Conservation (phyloP, 352 stramenopile genomes). For the Pythium aphanidermatum region DNA sequence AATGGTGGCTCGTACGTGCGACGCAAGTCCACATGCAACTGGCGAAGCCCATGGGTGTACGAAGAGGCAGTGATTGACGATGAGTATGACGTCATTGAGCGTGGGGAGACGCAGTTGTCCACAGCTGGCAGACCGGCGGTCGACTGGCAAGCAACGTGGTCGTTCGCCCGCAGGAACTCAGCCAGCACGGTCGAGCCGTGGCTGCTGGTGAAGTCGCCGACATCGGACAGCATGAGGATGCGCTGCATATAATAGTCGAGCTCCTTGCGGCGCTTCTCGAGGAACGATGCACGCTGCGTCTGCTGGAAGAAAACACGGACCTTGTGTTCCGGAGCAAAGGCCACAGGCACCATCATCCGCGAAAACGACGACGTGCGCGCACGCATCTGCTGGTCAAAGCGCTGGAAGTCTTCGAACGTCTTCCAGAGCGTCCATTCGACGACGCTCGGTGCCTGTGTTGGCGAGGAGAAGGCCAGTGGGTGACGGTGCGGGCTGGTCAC, state of each 20-base stretch:
- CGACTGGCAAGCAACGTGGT: constrained; percentile 22
- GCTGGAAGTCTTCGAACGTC: constrained; percentile 75
- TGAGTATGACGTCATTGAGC: constrained; percentile 14
- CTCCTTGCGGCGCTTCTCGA: constrained; percentile 70
- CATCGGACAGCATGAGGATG: constrained; percentile 70
- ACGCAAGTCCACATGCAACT: constrained; percentile 33
- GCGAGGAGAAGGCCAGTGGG: too few relatives aligned
- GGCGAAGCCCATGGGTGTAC: constrained; percentile 19
- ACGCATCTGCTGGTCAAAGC: constrained; percentile 61
- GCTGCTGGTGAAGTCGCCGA: constrained; percentile 46
- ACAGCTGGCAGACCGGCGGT: constrained; percentile 13
- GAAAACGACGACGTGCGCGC: constrained; percentile 44
- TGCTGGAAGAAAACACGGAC: constrained; percentile 75
- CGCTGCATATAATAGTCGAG: constrained; percentile 83
- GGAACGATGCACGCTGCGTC: constrained; percentile 55
- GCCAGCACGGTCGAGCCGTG: constrained; percentile 52
- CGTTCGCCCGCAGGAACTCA: constrained; percentile 48
- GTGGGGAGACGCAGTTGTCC: constrained; percentile 12
- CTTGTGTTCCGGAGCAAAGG: constrained; percentile 58
- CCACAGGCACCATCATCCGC: constrained; percentile 82
- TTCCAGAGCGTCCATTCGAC: constrained; percentile 77
- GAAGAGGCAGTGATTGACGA: constrained; percentile 12
- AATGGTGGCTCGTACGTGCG: constrained; percentile 22
- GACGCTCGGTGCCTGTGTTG: constrained; percentile 10
- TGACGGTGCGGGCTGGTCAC: background rate